phyloP scores from a whole-genome alignment of 2,329 filamentous ascomycete species.

The Trichoderma sp. region DNA sequence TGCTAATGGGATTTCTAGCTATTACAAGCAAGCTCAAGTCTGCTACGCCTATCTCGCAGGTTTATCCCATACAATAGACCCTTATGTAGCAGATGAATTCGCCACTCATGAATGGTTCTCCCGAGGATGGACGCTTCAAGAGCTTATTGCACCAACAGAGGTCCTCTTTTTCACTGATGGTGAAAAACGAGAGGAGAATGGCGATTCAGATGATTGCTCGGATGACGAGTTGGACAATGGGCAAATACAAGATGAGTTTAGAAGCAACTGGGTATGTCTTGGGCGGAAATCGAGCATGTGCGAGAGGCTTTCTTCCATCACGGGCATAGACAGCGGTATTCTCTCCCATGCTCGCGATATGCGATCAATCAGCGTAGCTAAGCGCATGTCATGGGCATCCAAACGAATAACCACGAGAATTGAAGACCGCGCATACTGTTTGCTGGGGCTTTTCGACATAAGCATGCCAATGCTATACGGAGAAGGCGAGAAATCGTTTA shows the following conservation, averaged over 20 bases:
- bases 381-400: slow-evolving; percentile 36
- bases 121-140: slow-evolving; percentile 65
- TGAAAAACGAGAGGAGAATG: not conserved
- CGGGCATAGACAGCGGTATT: slow-evolving; percentile 10
- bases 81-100: not conserved
- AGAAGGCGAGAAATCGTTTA: slow-evolving; percentile 34
- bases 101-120: slow-evolving; percentile 39
- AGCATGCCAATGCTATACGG: slow-evolving; percentile 38
- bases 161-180: slow-evolving; percentile 37
- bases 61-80: not conserved
- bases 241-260: not conserved
- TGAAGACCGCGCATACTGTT: slow-evolving; percentile 37
- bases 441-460: slow-evolving; percentile 36
- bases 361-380: slow-evolving; percentile 26
- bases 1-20: not conserved
- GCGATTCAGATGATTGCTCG: not conserved
- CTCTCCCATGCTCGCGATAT: not conserved
- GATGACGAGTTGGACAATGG: not conserved
- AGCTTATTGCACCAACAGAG: slow-evolving; percentile 58
- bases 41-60: not conserved
- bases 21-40: not conserved
- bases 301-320: slow-evolving; percentile 34
- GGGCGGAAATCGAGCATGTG: slow-evolving; percentile 35
- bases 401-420: slow-evolving; percentile 32
- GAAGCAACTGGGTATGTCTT: slow-evolving; percentile 35